Evolutionary conservation across 2,329 filamentous ascomycete genomes (phyloP).

Genomic region (Stylonectria norvegica): DNA sequence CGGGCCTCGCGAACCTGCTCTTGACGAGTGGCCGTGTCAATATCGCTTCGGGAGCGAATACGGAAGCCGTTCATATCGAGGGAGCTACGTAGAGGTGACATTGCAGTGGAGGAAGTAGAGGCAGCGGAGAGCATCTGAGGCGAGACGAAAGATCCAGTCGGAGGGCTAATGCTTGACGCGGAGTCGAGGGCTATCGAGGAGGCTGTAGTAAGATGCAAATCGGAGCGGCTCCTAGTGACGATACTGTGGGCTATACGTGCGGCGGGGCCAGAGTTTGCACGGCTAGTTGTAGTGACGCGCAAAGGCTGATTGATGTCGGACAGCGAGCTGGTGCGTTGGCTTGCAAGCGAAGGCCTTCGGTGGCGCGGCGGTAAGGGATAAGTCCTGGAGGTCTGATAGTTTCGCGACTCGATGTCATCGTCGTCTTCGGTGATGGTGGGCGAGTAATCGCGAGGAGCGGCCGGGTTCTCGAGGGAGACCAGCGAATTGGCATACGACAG

Average conservation of each 20-base stretch:
- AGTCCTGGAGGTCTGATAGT: conserved; percentile 15
- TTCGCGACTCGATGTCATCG: conserved; percentile 35
- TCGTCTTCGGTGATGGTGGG: conserved; percentile 55
- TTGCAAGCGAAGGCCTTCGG: conserved; percentile 32
- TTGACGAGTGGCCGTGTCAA: conserved; percentile 51
- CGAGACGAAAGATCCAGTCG: conserved; percentile 24
- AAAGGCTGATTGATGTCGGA: conserved; percentile 32
- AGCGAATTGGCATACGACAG: conserved; percentile 56
- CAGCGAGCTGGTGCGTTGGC: conserved; percentile 33
- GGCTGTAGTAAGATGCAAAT: conserved; percentile 39
- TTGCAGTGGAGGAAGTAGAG: conserved; percentile 34
- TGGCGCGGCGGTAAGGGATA: conserved; percentile 20
- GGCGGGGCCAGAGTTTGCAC: conserved; percentile 29
- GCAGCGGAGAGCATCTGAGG: conserved; percentile 23
- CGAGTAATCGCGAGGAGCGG: conserved; percentile 47
- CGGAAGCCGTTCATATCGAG: conserved; percentile 57
- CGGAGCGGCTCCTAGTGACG: conserved; percentile 42
- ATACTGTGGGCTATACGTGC: conserved; percentile 38
- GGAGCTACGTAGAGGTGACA: conserved; percentile 55
- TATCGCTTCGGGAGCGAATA: conserved; percentile 57
- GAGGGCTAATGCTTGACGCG: conserved; percentile 26
- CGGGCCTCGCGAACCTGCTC: conserved; percentile 60
- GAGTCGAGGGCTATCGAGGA: conserved; percentile 27
- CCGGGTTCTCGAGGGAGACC: conserved; percentile 46
- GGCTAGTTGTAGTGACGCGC: conserved; percentile 27